Percentiles rank a stretch among this genome's conserved stretches.
Conservation (phyloP, 2,329 filamentous ascomycete species). For the Pseudonectria buxi region DNA sequence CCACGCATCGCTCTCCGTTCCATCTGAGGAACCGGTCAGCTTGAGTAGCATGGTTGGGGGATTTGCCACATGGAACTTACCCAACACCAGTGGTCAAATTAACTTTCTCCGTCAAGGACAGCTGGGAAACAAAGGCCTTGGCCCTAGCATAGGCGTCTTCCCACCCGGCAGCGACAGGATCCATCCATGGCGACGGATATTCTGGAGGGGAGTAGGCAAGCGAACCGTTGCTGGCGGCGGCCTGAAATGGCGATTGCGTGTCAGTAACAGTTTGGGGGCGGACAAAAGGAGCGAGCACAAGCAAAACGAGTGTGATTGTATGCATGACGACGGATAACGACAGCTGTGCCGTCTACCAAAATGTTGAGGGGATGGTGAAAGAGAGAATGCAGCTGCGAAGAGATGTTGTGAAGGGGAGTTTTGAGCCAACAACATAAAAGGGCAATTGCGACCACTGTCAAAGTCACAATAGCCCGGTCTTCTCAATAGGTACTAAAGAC, state of each 20-base stretch:
- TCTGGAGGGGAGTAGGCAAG: slow-evolving; percentile 48
- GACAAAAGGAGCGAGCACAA: slow-evolving; percentile 5
- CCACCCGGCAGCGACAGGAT: slow-evolving; percentile 66
- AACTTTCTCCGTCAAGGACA: slow-evolving; percentile 85
- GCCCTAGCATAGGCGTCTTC: slow-evolving; percentile 69
- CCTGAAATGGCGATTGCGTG: slow-evolving; percentile 13
- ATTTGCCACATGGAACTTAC: slow-evolving; percentile 38
- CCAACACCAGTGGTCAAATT: slow-evolving; percentile 89
- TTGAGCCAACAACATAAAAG: too few relatives aligned
- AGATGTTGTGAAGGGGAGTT: too few relatives aligned
- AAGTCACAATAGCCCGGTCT: too few relatives aligned
- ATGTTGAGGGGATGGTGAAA: background rate
- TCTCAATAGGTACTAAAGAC: too few relatives aligned
- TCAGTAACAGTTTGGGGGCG: slow-evolving; percentile 14
- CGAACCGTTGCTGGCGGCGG: slow-evolving; percentile 6
- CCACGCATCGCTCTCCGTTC: slow-evolving; percentile 64
- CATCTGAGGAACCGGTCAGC: slow-evolving; percentile 19
- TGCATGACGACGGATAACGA: too few relatives aligned
- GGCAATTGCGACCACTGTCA: too few relatives aligned
- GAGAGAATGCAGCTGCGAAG: too few relatives aligned
- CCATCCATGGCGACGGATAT: slow-evolving; percentile 86
- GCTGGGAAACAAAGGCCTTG: slow-evolving; percentile 69
- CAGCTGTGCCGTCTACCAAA: too few relatives aligned
- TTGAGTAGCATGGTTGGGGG: slow-evolving; percentile 19
- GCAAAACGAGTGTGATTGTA: slow-evolving; percentile 6